phyloP scores from a whole-genome alignment of 768 basidiomycete genomes.

The Boletellus sp. region DNA sequence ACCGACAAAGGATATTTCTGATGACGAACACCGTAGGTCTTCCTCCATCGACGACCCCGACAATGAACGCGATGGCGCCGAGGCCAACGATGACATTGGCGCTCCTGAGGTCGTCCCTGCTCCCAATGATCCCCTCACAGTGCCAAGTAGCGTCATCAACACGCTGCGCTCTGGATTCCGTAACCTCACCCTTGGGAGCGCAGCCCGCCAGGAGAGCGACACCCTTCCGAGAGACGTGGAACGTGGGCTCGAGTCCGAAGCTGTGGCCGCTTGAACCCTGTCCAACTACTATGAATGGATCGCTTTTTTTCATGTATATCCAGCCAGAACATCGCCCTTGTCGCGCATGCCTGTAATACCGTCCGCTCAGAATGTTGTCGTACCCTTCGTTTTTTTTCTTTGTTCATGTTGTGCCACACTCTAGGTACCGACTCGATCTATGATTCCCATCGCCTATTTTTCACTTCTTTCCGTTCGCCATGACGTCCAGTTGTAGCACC shows the following conservation, averaged over 20 bases:
- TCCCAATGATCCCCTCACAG: conserved; percentile 11
- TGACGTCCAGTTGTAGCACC: too few relatives aligned
- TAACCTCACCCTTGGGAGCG: conserved; percentile 16
- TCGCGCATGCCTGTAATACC: not conserved
- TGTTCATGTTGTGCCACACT: not conserved
- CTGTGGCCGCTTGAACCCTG: conserved; percentile 8
- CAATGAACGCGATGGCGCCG: conserved; percentile 16
- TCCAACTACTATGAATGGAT: not conserved
- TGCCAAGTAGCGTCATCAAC: conserved; percentile 20
- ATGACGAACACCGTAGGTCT: conserved; percentile 27
- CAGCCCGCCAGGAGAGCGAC: conserved; percentile 19
- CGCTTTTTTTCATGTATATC: not conserved
- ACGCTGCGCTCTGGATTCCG: conserved; percentile 28
- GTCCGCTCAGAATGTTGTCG: not conserved
- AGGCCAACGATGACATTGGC: not conserved
- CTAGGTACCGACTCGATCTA: not conserved
- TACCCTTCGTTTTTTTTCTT: not conserved
- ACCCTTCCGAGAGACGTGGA: conserved; percentile 31
- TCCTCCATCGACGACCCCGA: conserved; percentile 28
- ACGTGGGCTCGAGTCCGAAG: conserved; percentile 17
- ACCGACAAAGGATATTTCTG: conserved; percentile 41
- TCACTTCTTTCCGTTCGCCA: too few relatives aligned
- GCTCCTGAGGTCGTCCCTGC: not conserved
- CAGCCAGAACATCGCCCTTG: not conserved
- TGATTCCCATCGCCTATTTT: not conserved